A percentile compares a stretch with the other conserved stretches of the same genome.
Evolutionary conservation across 1,139 yeast genomes (phyloP).

Genomic region (Yamadazyma buinensis): DNA sequence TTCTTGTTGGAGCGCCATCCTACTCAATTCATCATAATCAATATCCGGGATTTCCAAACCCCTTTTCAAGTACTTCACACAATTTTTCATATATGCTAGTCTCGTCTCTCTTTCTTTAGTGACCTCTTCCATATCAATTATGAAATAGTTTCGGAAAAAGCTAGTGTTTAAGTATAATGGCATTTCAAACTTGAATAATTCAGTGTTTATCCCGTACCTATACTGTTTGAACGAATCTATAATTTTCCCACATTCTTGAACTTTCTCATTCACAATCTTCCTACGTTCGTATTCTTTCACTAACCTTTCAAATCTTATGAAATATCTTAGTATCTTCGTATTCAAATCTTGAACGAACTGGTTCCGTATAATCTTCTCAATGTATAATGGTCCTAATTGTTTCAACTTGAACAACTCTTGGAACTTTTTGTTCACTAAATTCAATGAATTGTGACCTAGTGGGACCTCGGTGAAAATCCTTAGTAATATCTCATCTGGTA

Average conservation of each 20-base stretch:
- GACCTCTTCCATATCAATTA: conserved; percentile 9
- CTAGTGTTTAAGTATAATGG: conserved; percentile 8
- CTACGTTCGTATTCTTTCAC: conserved; percentile 1
- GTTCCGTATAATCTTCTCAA: conserved; percentile 12
- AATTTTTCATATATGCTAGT: conserved; percentile 9
- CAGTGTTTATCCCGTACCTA: conserved; percentile 10
- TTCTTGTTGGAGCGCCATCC: conserved; percentile 9
- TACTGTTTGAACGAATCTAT: conserved; percentile 8
- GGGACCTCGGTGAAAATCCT: conserved; percentile 30
- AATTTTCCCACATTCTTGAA: conserved; percentile 1
- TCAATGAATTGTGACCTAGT: conserved; percentile 21
- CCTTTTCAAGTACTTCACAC: conserved; percentile 6
- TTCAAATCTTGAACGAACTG: conserved; percentile 22
- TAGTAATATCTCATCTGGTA: conserved; percentile 32
- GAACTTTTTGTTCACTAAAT: conserved; percentile 23
- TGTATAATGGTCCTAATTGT: conserved; percentile 8
- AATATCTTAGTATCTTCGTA: conserved; percentile 9
- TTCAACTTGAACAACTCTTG: conserved; percentile 18
- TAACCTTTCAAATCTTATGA: conserved; percentile 3
- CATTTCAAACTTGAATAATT: conserved; percentile 16
- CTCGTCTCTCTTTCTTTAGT: conserved; percentile 11
- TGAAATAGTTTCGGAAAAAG: conserved; percentile 5
- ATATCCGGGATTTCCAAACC: conserved; percentile 8
- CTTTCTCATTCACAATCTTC: conserved; percentile 1
- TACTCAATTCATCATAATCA: conserved; percentile 12